These are phyloP conservation scores for Colletotrichum lindemuthianum DNA, from an alignment of 2,329 filamentous ascomycete genomes.

Conservation along the genomic window DNA sequence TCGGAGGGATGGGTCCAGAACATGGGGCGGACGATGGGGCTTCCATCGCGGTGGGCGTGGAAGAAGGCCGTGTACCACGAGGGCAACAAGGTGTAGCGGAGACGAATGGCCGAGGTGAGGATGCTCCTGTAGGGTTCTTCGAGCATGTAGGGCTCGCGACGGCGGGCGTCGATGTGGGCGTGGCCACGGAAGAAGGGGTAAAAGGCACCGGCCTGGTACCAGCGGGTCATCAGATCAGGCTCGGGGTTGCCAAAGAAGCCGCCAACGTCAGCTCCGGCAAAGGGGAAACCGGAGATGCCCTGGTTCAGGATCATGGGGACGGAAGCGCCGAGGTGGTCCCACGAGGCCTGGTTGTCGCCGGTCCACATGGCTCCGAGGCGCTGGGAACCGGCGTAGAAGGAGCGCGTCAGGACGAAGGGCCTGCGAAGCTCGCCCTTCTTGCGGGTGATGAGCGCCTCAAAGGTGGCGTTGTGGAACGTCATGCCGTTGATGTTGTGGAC, in stretches of 20 bases:
- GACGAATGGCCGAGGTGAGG: slow-evolving; percentile 85
- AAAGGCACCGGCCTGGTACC: slow-evolving; percentile 97
- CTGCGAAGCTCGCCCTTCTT: slow-evolving; percentile 87
- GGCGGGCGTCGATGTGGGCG: slow-evolving; percentile 94
- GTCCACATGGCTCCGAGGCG: slow-evolving; percentile 97
- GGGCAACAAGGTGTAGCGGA: slow-evolving; percentile 89
- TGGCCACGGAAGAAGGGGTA: slow-evolving; percentile 99
- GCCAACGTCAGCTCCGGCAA: slow-evolving; percentile 93
- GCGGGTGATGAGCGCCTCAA: slow-evolving; percentile 82
- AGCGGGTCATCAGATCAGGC: slow-evolving; percentile 89
- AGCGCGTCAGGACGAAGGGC: slow-evolving; percentile 91
- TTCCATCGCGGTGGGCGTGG: slow-evolving; percentile 82
- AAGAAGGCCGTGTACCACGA: slow-evolving; percentile 98
- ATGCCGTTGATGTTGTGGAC: slow-evolving; percentile 95
- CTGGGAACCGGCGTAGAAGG: slow-evolving; percentile 92
- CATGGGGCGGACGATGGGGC: slow-evolving; percentile 89
- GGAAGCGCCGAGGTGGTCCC: slow-evolving; percentile 89
- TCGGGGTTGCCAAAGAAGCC: slow-evolving; percentile 98
- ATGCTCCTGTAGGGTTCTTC: slow-evolving; percentile 87
- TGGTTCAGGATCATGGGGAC: slow-evolving; percentile 95
- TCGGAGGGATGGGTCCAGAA: slow-evolving; percentile 91
- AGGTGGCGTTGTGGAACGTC: slow-evolving; percentile 95
- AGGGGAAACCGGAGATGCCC: slow-evolving; percentile 92
- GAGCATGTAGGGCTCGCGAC: slow-evolving; percentile 90
- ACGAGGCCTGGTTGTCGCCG: slow-evolving; percentile 93